Base-by-base conservation (phyloP, 345 rosid genomes). In the Euphorbia peplus region DNA sequence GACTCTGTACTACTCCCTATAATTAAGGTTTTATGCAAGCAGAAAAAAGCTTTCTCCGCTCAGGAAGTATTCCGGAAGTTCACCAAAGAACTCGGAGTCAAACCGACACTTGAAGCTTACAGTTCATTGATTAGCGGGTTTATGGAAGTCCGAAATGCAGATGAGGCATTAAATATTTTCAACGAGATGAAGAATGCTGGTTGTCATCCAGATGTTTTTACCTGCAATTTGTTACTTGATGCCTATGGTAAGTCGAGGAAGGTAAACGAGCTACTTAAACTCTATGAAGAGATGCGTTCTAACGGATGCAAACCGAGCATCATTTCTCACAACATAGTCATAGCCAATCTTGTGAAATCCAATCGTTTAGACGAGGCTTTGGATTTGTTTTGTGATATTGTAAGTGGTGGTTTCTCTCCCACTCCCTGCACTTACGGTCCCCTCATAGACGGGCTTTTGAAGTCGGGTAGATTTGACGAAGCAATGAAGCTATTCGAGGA, bases 361-460 rank as follows among this genome's bases (percentile, higher is more conserved):
- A 76, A 84, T 60, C 63, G 63, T 66, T 73, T 93, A 42, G 91
- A 91, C 25, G 80, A 76, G 70, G 97, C 95, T 64, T 72, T 91
- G 76, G 86, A 88, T 73, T 69, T 88, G 56, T 91, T 77, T 79
- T 91, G 82, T 74, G 84, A 89, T 76, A 95, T 91, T 46, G 26
- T 84, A 64, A 88, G 98, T 64, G 76, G 76, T 67, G 90, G 84
- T 61, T 86, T 91, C 82, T 79, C 78, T 75, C 97, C 97, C 14
- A 86, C 90, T 54, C 87, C 83, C 30, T 88, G 91, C 73, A 91
- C 98, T n/a, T 91, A 85, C 52, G 96, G 95, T 29, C 97, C 95
- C 3, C 86, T 93, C 62, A 64, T 93, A 41, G 95, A 91, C 55
- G 96, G 96, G 35, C 91, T 93, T 48, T 54, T 77, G 22, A 93